Evolutionary conservation across 116 monocot genomes (phyloP), one percentile per base, ranked within the genome.

Genomic region (Iris pallida): DNA sequence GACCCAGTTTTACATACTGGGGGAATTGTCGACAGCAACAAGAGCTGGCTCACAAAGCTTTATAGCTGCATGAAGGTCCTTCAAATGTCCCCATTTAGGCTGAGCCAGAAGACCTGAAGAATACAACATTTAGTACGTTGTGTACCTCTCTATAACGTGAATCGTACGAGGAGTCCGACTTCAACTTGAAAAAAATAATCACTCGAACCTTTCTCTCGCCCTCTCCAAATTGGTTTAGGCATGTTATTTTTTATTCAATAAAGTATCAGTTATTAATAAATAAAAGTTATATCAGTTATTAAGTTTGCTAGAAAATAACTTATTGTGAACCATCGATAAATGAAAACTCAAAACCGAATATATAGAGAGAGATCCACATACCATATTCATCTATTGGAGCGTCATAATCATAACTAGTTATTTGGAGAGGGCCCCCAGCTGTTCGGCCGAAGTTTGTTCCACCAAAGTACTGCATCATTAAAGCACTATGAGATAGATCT

Each of bases 311-410:
- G 49, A 51, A 51, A 51, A 51, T 51, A 40, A 63, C n/a, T 42
- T 63, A 8, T 8, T 17, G 0, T 46, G 45, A 12, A 62, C 62
- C 16, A 62, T 42, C 13, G 43, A 45, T 5, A 4, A 61, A 19
- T 63, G 45, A 55, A 47, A 63, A 64, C 30, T 53, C 12, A 16
- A 62, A 48, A 61, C 16, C 30, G 56, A 52, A 46, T 59, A 57
- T 58, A 51, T 51, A 8, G 43, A 42, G 58, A 55, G 14, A 71
- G 30, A 53, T 68, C 58, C 11, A 72, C 71, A 63, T 86, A 90
- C 90, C 90, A 74, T 90, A 90, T 74, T 90, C 90, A 81, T 83
- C 86, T 64, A 90, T 81, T 40, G 90, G 90, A 53, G 90, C 90
- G 83, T 90, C 90, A 76, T 90, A 90, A 73, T 90, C 86, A 76